These are phyloP conservation scores for Tolypocladium sp. DNA, from an alignment of 2,329 filamentous ascomycete species.

Conservation along the genomic window DNA sequence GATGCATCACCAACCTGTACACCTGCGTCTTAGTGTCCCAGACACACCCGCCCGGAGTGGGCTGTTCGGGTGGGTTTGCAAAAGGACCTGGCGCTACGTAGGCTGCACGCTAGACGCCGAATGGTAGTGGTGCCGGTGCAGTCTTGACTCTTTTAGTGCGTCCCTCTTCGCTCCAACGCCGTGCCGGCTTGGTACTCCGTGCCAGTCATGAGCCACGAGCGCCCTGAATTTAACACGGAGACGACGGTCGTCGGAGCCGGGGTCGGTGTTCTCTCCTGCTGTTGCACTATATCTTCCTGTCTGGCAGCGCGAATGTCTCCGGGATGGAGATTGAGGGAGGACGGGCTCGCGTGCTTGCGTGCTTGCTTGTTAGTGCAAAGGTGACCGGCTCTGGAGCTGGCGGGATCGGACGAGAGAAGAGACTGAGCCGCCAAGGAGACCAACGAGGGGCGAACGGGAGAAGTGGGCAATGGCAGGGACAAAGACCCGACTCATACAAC, in stretches of 20 bases:
- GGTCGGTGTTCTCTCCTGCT: not conserved
- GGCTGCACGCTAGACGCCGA: slow-evolving; percentile 10
- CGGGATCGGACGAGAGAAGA: not conserved
- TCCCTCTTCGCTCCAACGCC: not conserved
- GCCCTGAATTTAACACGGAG: slow-evolving; percentile 3
- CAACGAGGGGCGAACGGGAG: not conserved
- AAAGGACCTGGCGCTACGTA: slow-evolving; percentile 11
- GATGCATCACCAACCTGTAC: not conserved
- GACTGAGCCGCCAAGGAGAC: not conserved
- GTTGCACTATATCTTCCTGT: not conserved
- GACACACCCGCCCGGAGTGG: slow-evolving; percentile 5
- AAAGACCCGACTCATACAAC: not conserved
- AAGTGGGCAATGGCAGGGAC: not conserved
- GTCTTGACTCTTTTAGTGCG: not conserved
- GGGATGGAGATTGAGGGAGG: not conserved
- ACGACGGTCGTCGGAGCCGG: not conserved
- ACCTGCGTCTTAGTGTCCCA: not conserved
- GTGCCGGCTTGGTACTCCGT: not conserved
- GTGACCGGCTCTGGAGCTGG: not conserved
- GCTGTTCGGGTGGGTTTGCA: slow-evolving; percentile 12
- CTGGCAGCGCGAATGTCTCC: not conserved
- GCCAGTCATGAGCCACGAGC: not conserved
- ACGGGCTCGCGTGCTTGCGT: not conserved
- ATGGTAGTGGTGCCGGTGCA: slow-evolving; percentile 9
- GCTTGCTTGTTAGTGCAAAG: not conserved